Conservation (phyloP, 257 asterid genomes). For the Rubia yunnanensis region DNA sequence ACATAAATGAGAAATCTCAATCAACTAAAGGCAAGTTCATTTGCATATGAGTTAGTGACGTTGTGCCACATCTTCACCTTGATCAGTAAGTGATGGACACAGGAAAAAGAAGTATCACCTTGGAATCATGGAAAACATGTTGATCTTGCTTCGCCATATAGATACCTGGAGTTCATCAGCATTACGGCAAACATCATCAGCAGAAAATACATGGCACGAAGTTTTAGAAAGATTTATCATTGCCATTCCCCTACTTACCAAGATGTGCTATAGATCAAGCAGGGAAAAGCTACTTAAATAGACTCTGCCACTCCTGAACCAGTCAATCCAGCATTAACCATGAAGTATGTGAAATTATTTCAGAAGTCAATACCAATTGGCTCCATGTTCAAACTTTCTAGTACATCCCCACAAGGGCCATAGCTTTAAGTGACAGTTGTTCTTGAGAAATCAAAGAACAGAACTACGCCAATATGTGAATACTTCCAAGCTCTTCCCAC, state of each 20-base stretch:
- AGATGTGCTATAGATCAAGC: not conserved
- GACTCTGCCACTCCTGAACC: not conserved
- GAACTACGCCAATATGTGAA: not conserved
- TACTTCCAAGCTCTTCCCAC: not conserved
- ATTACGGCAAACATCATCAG: not conserved
- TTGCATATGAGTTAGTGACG: no score
- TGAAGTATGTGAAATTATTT: not conserved
- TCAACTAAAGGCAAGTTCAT: no score
- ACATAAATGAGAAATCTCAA: no score
- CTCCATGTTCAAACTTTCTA: not conserved
- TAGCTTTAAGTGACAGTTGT: no score
- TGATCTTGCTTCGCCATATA: conserved; percentile 1
- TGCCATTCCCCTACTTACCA: no score
- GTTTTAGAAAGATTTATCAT: not conserved
- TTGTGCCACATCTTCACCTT: not conserved
- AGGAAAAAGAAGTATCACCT: not conserved
- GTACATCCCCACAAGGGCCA: not conserved
- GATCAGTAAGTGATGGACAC: not conserved
- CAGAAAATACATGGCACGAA: not conserved
- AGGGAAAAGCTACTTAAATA: not conserved
- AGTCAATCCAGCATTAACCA: no score
- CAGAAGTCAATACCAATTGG: not conserved
- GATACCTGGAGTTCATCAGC: not conserved
- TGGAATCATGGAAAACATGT: not conserved
- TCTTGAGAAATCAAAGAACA: not conserved